Conservation (phyloP, 2,329 filamentous ascomycete genomes). For the Ilyonectria mors-panacis region DNA sequence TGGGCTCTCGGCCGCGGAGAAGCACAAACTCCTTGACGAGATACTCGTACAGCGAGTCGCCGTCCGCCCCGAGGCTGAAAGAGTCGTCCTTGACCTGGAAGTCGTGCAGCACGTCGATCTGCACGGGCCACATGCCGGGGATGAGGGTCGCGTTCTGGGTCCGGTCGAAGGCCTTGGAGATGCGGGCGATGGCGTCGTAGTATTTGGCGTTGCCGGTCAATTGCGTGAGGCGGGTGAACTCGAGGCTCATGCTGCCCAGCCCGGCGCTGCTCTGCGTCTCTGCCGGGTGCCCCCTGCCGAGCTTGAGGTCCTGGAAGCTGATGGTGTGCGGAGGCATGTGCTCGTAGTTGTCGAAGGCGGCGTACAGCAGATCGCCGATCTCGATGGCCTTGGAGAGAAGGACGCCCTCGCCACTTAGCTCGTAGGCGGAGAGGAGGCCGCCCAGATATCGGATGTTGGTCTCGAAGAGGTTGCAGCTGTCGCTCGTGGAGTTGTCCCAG, state of each 20-base stretch:
- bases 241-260: conserved; percentile 71
- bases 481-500: conserved; percentile 64
- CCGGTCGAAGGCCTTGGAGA: conserved; percentile 68
- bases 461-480: conserved; percentile 74
- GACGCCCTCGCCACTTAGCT: conserved; percentile 70
- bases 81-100: conserved; percentile 53
- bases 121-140: conserved; percentile 74
- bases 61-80: conserved; percentile 65
- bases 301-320: conserved; percentile 58
- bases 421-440: conserved; percentile 76
- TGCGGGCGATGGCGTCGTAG: conserved; percentile 72
- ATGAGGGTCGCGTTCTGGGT: conserved; percentile 68
- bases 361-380: conserved; percentile 73
- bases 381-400: conserved; percentile 73
- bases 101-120: conserved; percentile 61
- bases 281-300: conserved; percentile 53
- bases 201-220: conserved; percentile 71
- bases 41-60: conserved; percentile 75
- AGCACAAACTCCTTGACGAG: conserved; percentile 76
- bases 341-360: conserved; percentile 76
- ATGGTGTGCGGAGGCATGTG: conserved; percentile 70
- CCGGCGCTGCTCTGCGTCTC: conserved; percentile 47
- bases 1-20: conserved; percentile 68
- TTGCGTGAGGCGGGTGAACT: conserved; percentile 75
- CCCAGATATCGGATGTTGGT: conserved; percentile 79